Conservation (phyloP, 2,329 filamentous ascomycete genomes). For the Pestalotiopsis sp. region DNA sequence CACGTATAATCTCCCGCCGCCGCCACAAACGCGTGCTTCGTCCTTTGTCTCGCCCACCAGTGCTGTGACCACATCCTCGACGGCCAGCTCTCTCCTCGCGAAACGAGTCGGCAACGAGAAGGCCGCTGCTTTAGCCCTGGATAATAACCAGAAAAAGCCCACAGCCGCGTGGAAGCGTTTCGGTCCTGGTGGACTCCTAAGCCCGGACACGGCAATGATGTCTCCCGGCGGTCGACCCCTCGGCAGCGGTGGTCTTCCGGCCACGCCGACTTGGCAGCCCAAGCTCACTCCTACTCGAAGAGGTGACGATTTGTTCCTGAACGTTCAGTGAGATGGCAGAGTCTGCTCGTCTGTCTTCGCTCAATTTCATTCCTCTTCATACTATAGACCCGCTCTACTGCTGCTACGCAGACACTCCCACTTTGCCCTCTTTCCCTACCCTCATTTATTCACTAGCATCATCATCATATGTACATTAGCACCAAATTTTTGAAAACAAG, state of each 20-base stretch:
- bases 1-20: conserved; percentile 11
- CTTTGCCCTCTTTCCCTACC: neutral
- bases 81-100: conserved; percentile 48
- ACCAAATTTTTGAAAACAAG: neutral
- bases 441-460: neutral
- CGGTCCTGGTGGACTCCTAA: conserved; percentile 20
- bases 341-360: neutral
- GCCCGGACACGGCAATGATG: conserved; percentile 22
- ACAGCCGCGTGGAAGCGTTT: conserved; percentile 27
- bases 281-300: conserved; percentile 67
- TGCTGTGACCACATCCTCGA: conserved; percentile 30
- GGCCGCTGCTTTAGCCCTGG: conserved; percentile 48
- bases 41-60: conserved; percentile 27
- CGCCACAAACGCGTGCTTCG: conserved; percentile 21
- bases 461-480: neutral
- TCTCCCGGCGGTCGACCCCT: conserved; percentile 20
- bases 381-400: neutral
- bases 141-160: conserved; percentile 23
- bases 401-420: neutral
- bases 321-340: conserved; percentile 46
- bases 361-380: neutral
- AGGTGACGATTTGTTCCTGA: conserved; percentile 66
- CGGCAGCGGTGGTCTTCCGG: conserved; percentile 35
- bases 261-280: conserved; percentile 63
- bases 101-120: conserved; percentile 55